Conservation (phyloP, 352 stramenopile genomes). For the Pythium scleroteichum region DNA sequence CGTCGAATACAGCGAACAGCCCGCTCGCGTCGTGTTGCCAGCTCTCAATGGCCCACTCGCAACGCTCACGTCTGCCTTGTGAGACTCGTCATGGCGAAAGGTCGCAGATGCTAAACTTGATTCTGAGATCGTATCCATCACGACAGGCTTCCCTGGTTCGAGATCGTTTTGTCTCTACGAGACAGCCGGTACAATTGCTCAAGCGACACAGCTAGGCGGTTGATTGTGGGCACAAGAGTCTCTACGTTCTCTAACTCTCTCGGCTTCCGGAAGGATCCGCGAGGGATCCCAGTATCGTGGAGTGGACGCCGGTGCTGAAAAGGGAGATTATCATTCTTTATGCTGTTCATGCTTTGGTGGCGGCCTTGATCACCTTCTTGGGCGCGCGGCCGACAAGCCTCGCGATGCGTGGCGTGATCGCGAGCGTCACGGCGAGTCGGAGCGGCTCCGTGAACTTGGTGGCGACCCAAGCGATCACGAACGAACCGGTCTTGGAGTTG, state of each 20-base stretch:
- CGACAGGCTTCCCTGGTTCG: not conserved
- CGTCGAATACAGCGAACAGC: too few relatives aligned
- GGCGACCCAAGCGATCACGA: constrained; percentile 82
- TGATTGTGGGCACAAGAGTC: too few relatives aligned
- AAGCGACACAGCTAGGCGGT: too few relatives aligned
- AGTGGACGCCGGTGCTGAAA: too few relatives aligned
- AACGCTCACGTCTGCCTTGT: not conserved
- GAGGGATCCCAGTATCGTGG: too few relatives aligned
- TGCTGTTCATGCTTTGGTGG: constrained; percentile 21
- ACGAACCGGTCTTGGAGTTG: constrained; percentile 79
- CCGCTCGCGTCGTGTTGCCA: not conserved
- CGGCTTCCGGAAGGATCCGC: not conserved
- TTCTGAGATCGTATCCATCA: not conserved
- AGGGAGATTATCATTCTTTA: too few relatives aligned
- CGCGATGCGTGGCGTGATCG: constrained; percentile 75
- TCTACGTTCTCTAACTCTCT: not conserved
- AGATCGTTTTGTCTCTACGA: too few relatives aligned
- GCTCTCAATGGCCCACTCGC: not conserved
- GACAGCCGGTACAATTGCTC: too few relatives aligned
- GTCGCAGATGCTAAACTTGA: constrained; percentile 1
- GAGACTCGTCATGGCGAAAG: constrained; percentile 7
- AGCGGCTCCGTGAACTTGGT: constrained; percentile 89
- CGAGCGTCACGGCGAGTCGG: constrained; percentile 74
- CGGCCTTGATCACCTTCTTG: constrained; percentile 36
- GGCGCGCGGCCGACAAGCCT: constrained; percentile 69